These are phyloP conservation scores for Malus fusca DNA, from an alignment of 306 rosid genomes.

Conservation along the genomic window DNA sequence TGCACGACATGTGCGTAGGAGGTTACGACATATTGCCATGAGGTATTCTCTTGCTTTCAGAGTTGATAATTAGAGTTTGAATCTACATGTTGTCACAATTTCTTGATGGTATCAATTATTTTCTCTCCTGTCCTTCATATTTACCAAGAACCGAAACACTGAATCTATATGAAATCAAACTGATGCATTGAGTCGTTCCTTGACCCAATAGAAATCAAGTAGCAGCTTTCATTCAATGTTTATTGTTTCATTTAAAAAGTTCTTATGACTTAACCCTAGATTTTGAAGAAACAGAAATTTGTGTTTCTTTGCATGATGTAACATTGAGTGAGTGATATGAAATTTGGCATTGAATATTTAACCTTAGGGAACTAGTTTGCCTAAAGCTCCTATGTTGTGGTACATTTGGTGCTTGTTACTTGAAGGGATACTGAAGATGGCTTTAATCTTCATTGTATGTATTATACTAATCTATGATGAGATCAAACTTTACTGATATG, in stretches of 20 bases:
- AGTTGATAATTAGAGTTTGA: neutral
- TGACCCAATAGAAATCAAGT: neutral
- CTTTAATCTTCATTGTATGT: neutral
- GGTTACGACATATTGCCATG: conserved; percentile 70
- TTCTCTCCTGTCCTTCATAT: neutral
- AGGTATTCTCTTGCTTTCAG: conserved; percentile 40
- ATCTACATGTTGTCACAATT: neutral
- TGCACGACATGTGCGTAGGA: conserved; percentile 78
- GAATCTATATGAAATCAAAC: neutral
- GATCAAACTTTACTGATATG: neutral
- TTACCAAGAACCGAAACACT: neutral
- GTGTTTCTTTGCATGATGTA: too few species aligned
- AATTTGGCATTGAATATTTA: neutral
- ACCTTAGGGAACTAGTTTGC: neutral
- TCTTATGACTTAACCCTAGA: neutral
- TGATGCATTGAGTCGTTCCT: neutral
- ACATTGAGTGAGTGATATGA: too few species aligned
- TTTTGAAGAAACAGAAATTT: neutral
- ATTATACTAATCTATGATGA: neutral
- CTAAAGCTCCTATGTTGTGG: neutral
- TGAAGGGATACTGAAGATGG: conserved; percentile 1
- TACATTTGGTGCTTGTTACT: neutral
- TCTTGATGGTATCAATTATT: neutral
- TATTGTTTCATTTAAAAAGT: neutral
- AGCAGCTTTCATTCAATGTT: neutral